These are phyloP conservation scores for Trichosporon inkin DNA, from an alignment of 1,284 basidiomycete genomes.

Conservation along the genomic window DNA sequence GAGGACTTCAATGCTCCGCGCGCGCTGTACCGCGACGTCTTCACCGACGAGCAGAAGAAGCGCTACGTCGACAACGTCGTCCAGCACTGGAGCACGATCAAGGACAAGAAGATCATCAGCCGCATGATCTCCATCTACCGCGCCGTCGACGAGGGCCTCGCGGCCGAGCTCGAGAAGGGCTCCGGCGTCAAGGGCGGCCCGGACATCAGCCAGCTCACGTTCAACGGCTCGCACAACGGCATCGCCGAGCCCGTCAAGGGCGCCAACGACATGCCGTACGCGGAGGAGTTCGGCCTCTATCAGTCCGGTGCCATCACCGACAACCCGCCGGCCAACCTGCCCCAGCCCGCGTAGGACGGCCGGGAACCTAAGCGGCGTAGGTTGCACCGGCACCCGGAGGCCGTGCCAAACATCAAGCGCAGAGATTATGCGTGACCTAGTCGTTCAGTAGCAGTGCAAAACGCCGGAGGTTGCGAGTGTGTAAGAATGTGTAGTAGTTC, in stretches of 20 bases:
- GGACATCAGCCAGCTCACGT: slow-evolving; percentile 59
- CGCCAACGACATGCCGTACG: neutral
- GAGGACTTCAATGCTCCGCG: slow-evolving; percentile 88
- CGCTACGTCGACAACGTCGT: slow-evolving; percentile 72
- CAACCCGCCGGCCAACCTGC: neutral
- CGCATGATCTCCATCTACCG: slow-evolving; percentile 76
- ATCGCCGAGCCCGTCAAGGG: slow-evolving; percentile 6
- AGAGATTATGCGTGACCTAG: no score
- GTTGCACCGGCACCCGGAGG: neutral
- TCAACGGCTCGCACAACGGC: slow-evolving; percentile 52
- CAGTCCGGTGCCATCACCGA: slow-evolving; percentile 2
- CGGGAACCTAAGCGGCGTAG: neutral
- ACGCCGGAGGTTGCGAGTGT: no score
- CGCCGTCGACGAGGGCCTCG: slow-evolving; percentile 66
- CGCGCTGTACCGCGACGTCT: slow-evolving; percentile 70
- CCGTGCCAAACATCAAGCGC: no score
- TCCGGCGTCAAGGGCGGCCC: slow-evolving; percentile 55
- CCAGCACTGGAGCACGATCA: slow-evolving; percentile 68
- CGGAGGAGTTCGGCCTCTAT: slow-evolving; percentile 3
- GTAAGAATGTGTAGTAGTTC: no score
- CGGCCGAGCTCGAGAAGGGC: slow-evolving; percentile 67
- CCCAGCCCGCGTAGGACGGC: neutral
- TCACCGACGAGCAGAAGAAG: slow-evolving; percentile 63
- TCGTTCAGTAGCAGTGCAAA: no score
- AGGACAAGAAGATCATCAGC: slow-evolving; percentile 62